Percentiles rank a stretch among this genome's conserved stretches.
phyloP scores from a whole-genome alignment of 225 moss, liverwort and hornwort genomes.

The Anthoceros angustus region DNA sequence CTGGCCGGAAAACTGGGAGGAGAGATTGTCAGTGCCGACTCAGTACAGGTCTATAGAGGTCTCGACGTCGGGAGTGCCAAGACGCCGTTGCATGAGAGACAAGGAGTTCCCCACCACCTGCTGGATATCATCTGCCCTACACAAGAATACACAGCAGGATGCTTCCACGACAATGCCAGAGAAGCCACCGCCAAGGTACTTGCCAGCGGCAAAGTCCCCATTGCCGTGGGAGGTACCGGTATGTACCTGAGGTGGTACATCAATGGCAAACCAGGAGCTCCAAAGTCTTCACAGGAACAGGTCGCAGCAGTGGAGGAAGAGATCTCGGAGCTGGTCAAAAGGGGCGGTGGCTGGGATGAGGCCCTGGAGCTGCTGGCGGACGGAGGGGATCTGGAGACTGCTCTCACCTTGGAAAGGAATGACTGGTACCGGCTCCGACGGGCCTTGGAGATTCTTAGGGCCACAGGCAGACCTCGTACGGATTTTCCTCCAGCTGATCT shows the following conservation, averaged over 20 bases:
- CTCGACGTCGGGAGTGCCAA: slow-evolving; percentile 89
- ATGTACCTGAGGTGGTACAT: slow-evolving; percentile 77
- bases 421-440: slow-evolving; percentile 1
- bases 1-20: slow-evolving; percentile 58
- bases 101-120: slow-evolving; percentile 72
- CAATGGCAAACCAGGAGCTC: background rate
- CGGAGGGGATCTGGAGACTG: background rate
- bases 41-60: slow-evolving; percentile 76
- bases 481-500: background rate
- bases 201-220: slow-evolving; percentile 55
- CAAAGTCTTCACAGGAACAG: background rate
- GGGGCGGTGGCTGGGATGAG: background rate
- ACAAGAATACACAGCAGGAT: slow-evolving; percentile 81
- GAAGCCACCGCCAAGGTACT: slow-evolving; percentile 59
- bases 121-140: slow-evolving; percentile 54
- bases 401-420: background rate
- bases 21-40: slow-evolving; percentile 92
- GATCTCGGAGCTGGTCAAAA: background rate
- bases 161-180: slow-evolving; percentile 75
- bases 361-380: background rate
- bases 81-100: slow-evolving; percentile 60
- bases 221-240: slow-evolving; percentile 86
- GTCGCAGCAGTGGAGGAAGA: background rate
- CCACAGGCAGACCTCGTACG: slow-evolving; percentile 4
- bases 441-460: background rate